Conservation (phyloP, 2,329 filamentous ascomycete genomes). For the Rhynchosporium graminicola region DNA sequence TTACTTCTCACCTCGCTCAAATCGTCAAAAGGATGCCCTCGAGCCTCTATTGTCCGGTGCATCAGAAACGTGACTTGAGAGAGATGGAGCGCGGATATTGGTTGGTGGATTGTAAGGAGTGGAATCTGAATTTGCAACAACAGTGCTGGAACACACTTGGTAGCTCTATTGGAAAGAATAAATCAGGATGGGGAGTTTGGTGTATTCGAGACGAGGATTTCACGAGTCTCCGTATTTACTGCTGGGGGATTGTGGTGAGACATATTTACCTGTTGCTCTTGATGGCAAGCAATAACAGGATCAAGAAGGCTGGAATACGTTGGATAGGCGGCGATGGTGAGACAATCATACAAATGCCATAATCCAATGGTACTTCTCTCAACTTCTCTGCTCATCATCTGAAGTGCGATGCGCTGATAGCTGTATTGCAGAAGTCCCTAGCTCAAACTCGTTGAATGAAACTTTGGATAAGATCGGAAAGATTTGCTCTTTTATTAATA, state of each 20-base stretch:
- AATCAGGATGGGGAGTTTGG: slow-evolving; percentile 68
- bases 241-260: slow-evolving; percentile 73
- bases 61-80: slow-evolving; percentile 51
- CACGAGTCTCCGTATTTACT: slow-evolving; percentile 64
- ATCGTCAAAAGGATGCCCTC: slow-evolving; percentile 53
- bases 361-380: not conserved
- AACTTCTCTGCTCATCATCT: not conserved
- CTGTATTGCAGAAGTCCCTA: not conserved
- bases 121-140: slow-evolving; percentile 51
- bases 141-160: slow-evolving; percentile 63
- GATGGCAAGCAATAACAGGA: slow-evolving; percentile 64
- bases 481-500: not conserved
- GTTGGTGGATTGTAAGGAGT: slow-evolving; percentile 60
- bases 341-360: slow-evolving; percentile 54
- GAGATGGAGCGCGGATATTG: slow-evolving; percentile 77
- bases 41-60: slow-evolving; percentile 46
- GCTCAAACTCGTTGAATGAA: not conserved
- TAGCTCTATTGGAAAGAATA: slow-evolving; percentile 58
- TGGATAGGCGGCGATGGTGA: slow-evolving; percentile 69
- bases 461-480: not conserved
- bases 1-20: slow-evolving; percentile 57
- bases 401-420: not conserved
- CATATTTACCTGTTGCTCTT: slow-evolving; percentile 77
- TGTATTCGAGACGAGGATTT: slow-evolving; percentile 48
- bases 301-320: slow-evolving; percentile 56